Evolutionary conservation across 164 flowering plant genomes (phyloP).

Genomic region (Vitis vinifera): ASM3070453v1 NC_081811.1:2224501-2225000

Average conservation of each 20-base stretch:
- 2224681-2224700: too few relatives aligned
- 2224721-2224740: background rate
- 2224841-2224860: background rate
- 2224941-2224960: constrained; percentile 25
- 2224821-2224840: background rate
- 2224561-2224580: too few relatives aligned
- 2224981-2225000: constrained; percentile 6
- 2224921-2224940: constrained; percentile 24
- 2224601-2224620: too few relatives aligned
- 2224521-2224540: too few relatives aligned
- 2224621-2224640: too few relatives aligned
- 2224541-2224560: too few relatives aligned
- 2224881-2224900: background rate
- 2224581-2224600: too few relatives aligned
- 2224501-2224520: too few relatives aligned
- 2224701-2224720: too few relatives aligned
- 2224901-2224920: constrained; percentile 17
- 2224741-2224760: background rate
- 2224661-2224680: too few relatives aligned
- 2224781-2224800: background rate
- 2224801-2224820: background rate
- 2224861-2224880: background rate
- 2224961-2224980: background rate
- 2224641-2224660: too few relatives aligned
- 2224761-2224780: background rate